Conservation (phyloP, 257 asterid species). For the Capsicum baccatum region DNA sequence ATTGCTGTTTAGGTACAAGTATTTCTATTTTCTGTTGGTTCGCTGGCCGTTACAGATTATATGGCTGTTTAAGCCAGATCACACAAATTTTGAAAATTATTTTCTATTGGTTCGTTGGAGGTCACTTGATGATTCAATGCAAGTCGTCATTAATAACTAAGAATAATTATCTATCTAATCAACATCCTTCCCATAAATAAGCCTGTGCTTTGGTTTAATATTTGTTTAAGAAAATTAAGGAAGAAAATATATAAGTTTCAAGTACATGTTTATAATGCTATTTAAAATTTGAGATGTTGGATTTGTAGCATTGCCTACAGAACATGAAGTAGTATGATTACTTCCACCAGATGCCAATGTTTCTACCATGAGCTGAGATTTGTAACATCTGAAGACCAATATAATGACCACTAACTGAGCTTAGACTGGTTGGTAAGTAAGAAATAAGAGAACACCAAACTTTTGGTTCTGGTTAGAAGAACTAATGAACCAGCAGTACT, state of each 20-base stretch:
- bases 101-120: no score
- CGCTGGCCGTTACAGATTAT: no score
- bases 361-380: not conserved
- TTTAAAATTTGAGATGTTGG: conserved; percentile 1
- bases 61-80: no score
- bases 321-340: not conserved
- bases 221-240: not conserved
- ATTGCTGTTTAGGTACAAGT: no score
- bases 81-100: no score
- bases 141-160: not conserved
- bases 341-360: not conserved
- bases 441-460: not conserved
- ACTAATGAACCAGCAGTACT: not conserved
- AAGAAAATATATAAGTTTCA: not conserved
- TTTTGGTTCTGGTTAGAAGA: not conserved
- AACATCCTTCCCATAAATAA: not conserved
- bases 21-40: no score
- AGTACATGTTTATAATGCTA: not conserved
- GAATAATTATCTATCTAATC: not conserved
- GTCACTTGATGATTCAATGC: not conserved
- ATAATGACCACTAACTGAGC: not conserved
- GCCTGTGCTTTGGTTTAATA: not conserved
- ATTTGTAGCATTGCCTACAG: not conserved
- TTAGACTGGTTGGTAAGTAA: not conserved
- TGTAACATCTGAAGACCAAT: not conserved